phyloP scores from a whole-genome alignment of 2,329 filamentous ascomycete species.

The Thelonectria discophora region DNA sequence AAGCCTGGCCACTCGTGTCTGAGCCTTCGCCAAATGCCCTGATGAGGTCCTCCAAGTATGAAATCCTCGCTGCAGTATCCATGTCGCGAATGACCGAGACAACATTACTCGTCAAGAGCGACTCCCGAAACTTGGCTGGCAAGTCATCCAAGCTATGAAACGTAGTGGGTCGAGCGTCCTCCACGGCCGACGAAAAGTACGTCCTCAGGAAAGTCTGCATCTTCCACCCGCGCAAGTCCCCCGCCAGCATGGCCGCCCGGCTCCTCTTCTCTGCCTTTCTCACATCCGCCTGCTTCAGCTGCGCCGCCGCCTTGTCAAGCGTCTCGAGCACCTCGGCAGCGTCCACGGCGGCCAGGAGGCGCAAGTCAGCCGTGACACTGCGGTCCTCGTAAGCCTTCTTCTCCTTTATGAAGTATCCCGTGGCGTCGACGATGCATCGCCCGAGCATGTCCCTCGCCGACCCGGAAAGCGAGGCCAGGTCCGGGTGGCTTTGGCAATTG shows the following conservation, averaged over 20 bases:
- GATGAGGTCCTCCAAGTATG: conserved; percentile 53
- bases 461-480: conserved; percentile 36
- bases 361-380: conserved; percentile 36
- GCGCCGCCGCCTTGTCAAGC: conserved; percentile 31
- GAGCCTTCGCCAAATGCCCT: conserved; percentile 42
- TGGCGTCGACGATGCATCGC: conserved; percentile 38
- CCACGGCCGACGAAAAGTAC: conserved; percentile 46
- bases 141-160: conserved; percentile 46
- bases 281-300: conserved; percentile 44
- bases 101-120: conserved; percentile 47
- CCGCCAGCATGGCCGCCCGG: conserved; percentile 45
- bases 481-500: conserved; percentile 38
- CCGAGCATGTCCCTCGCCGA: conserved; percentile 42
- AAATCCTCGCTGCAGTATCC: conserved; percentile 45
- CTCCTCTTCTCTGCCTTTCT: conserved; percentile 50
- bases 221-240: conserved; percentile 56
- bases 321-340: conserved; percentile 40
- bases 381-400: conserved; percentile 43
- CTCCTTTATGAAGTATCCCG: conserved; percentile 42
- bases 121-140: conserved; percentile 42
- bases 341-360: conserved; percentile 47
- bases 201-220: conserved; percentile 55
- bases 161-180: conserved; percentile 45
- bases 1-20: conserved; percentile 51
- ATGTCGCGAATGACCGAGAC: conserved; percentile 45